Conservation (phyloP, 306 rosid genomes). For the Cicer yamashitae region DNA sequence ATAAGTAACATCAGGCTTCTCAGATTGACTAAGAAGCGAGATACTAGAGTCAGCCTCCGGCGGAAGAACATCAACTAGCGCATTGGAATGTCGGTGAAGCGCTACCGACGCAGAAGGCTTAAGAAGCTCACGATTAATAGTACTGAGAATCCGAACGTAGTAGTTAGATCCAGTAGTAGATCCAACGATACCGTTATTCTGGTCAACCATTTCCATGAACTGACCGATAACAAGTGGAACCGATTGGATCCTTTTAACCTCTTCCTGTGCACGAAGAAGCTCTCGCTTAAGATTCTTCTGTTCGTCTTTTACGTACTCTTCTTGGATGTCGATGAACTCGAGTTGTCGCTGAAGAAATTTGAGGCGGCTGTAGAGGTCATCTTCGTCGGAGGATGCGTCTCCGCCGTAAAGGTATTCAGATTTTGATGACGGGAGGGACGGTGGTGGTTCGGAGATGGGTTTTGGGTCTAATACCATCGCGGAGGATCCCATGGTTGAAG, state of each 20-base stretch:
- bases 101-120: constrained; percentile 98
- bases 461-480: constrained; percentile 82
- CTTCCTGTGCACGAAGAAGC: constrained; percentile 94
- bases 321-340: constrained; percentile 92
- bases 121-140: constrained; percentile 89
- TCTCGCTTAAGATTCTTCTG: constrained; percentile 97
- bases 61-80: constrained; percentile 94
- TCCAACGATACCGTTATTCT: constrained; percentile 93
- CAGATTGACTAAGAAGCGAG: constrained; percentile 95
- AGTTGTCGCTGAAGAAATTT: constrained; percentile 82
- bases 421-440: constrained; percentile 58
- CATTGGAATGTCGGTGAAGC: constrained; percentile 95
- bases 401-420: constrained; percentile 56
- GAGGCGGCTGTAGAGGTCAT: constrained; percentile 83
- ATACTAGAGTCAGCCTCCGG: constrained; percentile 99
- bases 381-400: constrained; percentile 64
- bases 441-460: constrained; percentile 70
- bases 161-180: constrained; percentile 99
- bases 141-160: constrained; percentile 90
- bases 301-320: constrained; percentile 92
- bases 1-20: constrained; percentile 98
- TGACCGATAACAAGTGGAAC: constrained; percentile 97
- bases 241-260: constrained; percentile 96
- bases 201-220: constrained; percentile 99
- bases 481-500: constrained; percentile 66